Conservation (phyloP, 257 asterid species). For the Solanum okadae region DNA sequence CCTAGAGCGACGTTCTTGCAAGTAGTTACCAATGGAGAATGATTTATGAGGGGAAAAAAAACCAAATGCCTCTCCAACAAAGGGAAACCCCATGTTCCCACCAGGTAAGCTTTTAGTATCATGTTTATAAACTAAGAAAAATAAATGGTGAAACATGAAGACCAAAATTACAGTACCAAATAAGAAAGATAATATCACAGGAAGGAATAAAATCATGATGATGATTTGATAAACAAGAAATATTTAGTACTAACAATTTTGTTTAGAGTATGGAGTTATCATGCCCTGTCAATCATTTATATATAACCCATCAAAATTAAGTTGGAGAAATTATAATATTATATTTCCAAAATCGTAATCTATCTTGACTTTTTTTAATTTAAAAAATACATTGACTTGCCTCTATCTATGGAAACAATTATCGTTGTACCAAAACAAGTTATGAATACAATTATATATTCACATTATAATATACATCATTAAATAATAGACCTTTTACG, state of each 20-base stretch:
- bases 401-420: not conserved
- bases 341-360: not conserved
- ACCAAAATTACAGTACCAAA: not conserved
- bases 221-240: not conserved
- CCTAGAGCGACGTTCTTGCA: conserved; percentile 40
- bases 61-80: conserved; percentile 60
- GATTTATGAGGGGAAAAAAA: conserved; percentile 58
- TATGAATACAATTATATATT: not conserved
- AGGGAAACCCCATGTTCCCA: conserved; percentile 58
- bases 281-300: not conserved
- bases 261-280: not conserved
- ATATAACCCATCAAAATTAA: not conserved
- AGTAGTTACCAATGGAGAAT: conserved; percentile 38
- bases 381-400: not conserved
- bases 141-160: not conserved
- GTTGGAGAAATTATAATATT: not conserved
- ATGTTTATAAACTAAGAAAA: not conserved
- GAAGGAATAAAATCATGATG: not conserved
- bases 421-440: rapidly evolving
- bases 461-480: not conserved
- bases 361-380: not conserved
- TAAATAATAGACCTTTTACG: not conserved
- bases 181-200: not conserved
- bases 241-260: not conserved
- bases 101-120: conserved; percentile 17